phyloP scores from a whole-genome alignment of 2,329 filamentous ascomycete species.

The Nigrograna mackinnonii region DNA sequence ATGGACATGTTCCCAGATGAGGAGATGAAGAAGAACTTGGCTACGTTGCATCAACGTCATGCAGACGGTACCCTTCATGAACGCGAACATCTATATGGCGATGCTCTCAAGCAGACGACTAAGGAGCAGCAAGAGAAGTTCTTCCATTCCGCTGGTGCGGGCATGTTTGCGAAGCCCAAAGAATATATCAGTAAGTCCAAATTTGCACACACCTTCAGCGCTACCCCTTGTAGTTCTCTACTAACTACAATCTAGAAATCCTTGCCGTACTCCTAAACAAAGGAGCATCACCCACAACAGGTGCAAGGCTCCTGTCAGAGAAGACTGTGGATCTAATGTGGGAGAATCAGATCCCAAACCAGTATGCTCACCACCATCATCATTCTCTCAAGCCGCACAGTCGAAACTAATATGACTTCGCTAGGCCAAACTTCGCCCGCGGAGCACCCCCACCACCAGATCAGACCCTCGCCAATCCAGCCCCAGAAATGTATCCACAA shows the following conservation, averaged over 20 bases:
- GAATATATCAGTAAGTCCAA: conserved; percentile 64
- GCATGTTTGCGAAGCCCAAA: conserved; percentile 60
- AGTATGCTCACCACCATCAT: conserved; percentile 18
- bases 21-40: conserved; percentile 59
- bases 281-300: conserved; percentile 62
- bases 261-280: conserved; percentile 67
- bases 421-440: conserved; percentile 54
- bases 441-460: conserved; percentile 50
- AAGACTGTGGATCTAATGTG: conserved; percentile 68
- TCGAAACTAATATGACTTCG: too few species aligned
- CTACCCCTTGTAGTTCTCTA: neutral
- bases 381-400: too few species aligned
- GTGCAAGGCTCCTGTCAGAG: conserved; percentile 56
- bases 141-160: conserved; percentile 65
- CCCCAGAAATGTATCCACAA: conserved; percentile 55
- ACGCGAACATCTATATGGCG: conserved; percentile 56
- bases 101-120: conserved; percentile 49
- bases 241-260: conserved; percentile 53
- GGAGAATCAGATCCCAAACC: conserved; percentile 61
- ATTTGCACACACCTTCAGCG: too few species aligned
- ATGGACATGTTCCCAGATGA: conserved; percentile 61
- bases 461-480: conserved; percentile 51
- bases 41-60: conserved; percentile 59
- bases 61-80: conserved; percentile 42
- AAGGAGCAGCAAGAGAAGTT: conserved; percentile 48